Evolutionary conservation across 2,329 filamentous ascomycete species (phyloP), one percentile per base, ranked within the genome.

Genomic region (Claviceps purpurea): DNA sequence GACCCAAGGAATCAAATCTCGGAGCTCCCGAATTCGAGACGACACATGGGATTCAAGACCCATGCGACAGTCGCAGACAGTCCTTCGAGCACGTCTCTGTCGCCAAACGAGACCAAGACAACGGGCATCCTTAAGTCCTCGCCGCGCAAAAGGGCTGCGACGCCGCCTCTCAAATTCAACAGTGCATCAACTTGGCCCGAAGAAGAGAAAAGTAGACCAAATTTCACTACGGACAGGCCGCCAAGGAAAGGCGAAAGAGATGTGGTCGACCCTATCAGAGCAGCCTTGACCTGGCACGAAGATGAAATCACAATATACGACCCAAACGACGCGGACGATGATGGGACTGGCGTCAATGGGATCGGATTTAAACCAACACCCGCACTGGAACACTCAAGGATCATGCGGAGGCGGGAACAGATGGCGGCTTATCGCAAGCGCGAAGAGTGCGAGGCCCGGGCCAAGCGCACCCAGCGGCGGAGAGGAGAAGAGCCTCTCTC

Each of bases 281-380:
- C 79, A 6, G 73, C 78, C 2, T 68, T 84, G 50, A 84, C 81
- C 1, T 85, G 81, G 81, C 79, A 80, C 59, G 79, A 83, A 56
- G 76, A 84, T 57, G 81, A 84, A 61, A 84, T 85, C 55, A 84
- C 81, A 1, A 72, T 83, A 30, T 81, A 84, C 62, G 77, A 83
- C 57, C 77, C 79, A 0, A 70, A 79, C 42, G 81, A 84, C 60
- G 73, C 77, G 56, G 81, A 85, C 56, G 81, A 85, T 59, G 81
- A 85, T 60, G 81, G 81, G 49, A 78, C 76, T 3, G 81, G 81
- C 22, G 79, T 85, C 60, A 84, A 85, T 61, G 81, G 81, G 5
- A 79, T 85, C 54, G 81, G 81, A 0, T 85, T 84, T 66, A 79
- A 74, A 58, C 81, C 81, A 2, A 83, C 79, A 0, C 72, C 80